These are phyloP conservation scores for Raffaelea ambrosiae DNA, from an alignment of 2,329 filamentous ascomycete genomes.

Conservation along the genomic window DNA sequence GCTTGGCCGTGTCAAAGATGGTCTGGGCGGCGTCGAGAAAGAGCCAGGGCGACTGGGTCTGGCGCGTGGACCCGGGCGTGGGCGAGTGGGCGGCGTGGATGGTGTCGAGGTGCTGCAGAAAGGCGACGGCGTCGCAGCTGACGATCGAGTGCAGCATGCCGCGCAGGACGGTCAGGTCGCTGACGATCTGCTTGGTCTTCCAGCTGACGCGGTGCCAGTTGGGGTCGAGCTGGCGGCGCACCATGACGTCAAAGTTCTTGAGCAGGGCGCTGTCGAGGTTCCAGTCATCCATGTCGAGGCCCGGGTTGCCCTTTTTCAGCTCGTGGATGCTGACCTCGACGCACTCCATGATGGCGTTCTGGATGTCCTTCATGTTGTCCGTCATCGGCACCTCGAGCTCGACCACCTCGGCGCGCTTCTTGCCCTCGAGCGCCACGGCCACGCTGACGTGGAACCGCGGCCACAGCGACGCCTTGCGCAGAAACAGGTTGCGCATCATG, in stretches of 20 bases:
- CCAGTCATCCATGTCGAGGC: conserved; percentile 95
- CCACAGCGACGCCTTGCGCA: conserved; percentile 83
- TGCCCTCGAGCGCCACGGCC: conserved; percentile 80
- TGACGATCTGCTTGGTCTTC: conserved; percentile 90
- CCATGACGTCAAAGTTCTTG: conserved; percentile 82
- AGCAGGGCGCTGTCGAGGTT: conserved; percentile 88
- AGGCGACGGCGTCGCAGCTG: conserved; percentile 81
- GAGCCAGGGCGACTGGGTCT: conserved; percentile 90
- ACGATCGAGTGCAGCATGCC: conserved; percentile 75
- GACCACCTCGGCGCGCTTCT: conserved; percentile 90
- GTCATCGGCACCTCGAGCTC: conserved; percentile 96
- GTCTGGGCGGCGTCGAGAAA: conserved; percentile 92
- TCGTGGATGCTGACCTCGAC: conserved; percentile 92
- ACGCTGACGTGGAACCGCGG: conserved; percentile 90
- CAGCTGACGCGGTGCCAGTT: conserved; percentile 97
- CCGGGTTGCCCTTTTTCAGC: conserved; percentile 81
- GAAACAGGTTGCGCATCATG: conserved; percentile 87
- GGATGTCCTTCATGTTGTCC: conserved; percentile 84
- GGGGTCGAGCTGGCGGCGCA: conserved; percentile 83
- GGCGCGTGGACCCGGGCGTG: conserved; percentile 74
- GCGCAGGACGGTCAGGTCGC: conserved; percentile 75
- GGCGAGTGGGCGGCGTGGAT: conserved; percentile 87
- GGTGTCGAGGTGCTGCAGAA: conserved; percentile 88
- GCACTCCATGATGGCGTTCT: conserved; percentile 90
- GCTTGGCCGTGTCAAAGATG: conserved; percentile 84